These are phyloP conservation scores for Croton setiger DNA, from an alignment of 441 rosid genomes.

Conservation along the genomic window DNA sequence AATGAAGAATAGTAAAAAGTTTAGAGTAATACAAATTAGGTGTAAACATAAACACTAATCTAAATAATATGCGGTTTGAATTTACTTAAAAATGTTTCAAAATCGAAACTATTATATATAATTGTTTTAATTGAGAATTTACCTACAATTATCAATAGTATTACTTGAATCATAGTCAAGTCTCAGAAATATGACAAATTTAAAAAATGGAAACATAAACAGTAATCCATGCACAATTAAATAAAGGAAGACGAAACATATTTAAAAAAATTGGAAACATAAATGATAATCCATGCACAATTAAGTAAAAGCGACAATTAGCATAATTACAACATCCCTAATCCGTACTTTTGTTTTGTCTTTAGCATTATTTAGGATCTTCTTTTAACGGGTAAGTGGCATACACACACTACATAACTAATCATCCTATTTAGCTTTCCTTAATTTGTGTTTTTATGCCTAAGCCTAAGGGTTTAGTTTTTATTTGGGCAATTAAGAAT, in stretches of 20 bases:
- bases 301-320: not conserved
- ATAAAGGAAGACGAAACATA: not conserved
- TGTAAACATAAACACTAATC: too few relatives aligned
- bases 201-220: too few relatives aligned
- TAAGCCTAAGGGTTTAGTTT: not conserved
- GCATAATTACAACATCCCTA: not conserved
- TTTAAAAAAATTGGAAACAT: too few relatives aligned
- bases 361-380: not conserved
- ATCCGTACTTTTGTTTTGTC: not conserved
- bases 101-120: too few relatives aligned
- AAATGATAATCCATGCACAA: not conserved
- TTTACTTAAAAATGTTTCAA: too few relatives aligned
- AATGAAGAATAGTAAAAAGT: too few relatives aligned
- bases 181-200: too few relatives aligned
- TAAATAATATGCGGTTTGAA: too few relatives aligned
- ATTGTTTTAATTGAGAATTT: too few relatives aligned
- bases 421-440: not conserved
- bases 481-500: conserved; percentile 23
- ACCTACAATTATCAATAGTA: too few relatives aligned
- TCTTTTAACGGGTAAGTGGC: not conserved
- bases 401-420: not conserved
- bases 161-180: too few relatives aligned
- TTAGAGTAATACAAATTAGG: too few relatives aligned
- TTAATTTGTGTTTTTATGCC: not conserved
- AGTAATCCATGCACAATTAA: not conserved